Base-by-base conservation (phyloP, 2,329 filamentous ascomycete genomes). In the Cytospora piceicola region DNA sequence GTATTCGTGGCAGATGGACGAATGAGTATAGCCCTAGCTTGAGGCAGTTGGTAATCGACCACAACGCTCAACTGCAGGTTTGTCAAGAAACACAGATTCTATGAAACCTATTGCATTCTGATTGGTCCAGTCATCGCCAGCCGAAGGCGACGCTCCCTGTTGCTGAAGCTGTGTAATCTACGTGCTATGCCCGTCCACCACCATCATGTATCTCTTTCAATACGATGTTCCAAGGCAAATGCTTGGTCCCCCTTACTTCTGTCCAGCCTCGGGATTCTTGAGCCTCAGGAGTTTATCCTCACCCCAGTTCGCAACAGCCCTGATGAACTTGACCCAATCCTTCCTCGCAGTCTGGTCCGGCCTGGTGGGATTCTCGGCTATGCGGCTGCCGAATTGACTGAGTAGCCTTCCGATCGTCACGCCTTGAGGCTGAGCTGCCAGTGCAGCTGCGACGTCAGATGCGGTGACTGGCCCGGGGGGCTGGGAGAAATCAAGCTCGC, bases 1-100 rank as follows among this genome's bases (percentile, higher is more conserved):
- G 72, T 98, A 97, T 77, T 88, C 90, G 36, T 99, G 94, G 95
- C 92, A 97, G 82, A 95, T 96, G 90, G 95, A 97, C 79, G 92
- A 93, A 77, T 95, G 84, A 76, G 61, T 72, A 66, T 42, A 57
- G 22, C 7, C 39, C 14, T 24, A 53, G 34, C 14, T 29, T 27
- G 17, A 6, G 14, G 8, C 29, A 22, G 20, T 46, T 22, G 20
- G 17, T 4, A 9, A 22, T 2, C 11, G 42, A n/a, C 20, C 42
- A n/a, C 27, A n/a, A 42, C 15, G 20, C 4, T 20, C 39, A 20
- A 7, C 39, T 20, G 46, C n/a, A 24, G 4, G 12, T 9, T 24
- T 11, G 34, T n/a, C 39, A 42, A 15, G 36, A 20, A n/a, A 42
- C 17, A n/a, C 39, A 17, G 8, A 42, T 42, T 22, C 27, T 34